Percentiles rank a stretch among this genome's conserved stretches.
Evolutionary conservation across 148 eudicot genomes (phyloP).

Genomic region (Gaultheria prostrata): DNA sequence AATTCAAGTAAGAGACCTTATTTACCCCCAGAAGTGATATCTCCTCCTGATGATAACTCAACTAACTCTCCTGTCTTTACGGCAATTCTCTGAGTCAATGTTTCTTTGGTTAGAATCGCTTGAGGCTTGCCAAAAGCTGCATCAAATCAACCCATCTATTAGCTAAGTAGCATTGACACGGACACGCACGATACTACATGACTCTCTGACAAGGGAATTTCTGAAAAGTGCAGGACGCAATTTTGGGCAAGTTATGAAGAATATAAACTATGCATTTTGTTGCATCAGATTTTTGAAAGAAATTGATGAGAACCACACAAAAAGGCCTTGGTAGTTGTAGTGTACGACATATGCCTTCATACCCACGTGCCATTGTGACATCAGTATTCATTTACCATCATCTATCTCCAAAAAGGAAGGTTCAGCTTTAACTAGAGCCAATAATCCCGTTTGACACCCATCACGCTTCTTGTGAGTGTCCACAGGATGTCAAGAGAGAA

Average conservation of each 20-base stretch:
- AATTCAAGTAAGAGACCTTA: neutral
- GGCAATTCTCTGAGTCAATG: conserved; percentile 24
- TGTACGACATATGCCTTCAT: neutral
- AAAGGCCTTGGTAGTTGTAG: neutral
- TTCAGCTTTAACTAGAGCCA: neutral
- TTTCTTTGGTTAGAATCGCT: conserved; percentile 35
- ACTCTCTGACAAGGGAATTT: neutral
- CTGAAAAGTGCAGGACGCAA: neutral
- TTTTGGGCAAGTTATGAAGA: neutral
- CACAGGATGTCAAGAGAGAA: neutral
- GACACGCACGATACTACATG: neutral
- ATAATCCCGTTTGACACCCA: neutral
- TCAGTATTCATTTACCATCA: neutral
- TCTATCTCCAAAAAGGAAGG: neutral
- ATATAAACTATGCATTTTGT: no score
- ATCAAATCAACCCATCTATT: conserved; percentile 12
- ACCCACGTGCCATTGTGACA: neutral
- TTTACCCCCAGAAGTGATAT: conserved; percentile 19
- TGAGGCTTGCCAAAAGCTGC: conserved; percentile 43
- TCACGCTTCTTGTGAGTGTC: neutral
- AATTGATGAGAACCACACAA: neutral
- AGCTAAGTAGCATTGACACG: neutral
- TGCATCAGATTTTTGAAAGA: neutral
- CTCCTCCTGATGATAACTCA: conserved; percentile 25
- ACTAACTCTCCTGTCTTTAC: conserved; percentile 20